Base-by-base conservation (phyloP, 306 rosid genomes). In the Quercus bicolor region DNA sequence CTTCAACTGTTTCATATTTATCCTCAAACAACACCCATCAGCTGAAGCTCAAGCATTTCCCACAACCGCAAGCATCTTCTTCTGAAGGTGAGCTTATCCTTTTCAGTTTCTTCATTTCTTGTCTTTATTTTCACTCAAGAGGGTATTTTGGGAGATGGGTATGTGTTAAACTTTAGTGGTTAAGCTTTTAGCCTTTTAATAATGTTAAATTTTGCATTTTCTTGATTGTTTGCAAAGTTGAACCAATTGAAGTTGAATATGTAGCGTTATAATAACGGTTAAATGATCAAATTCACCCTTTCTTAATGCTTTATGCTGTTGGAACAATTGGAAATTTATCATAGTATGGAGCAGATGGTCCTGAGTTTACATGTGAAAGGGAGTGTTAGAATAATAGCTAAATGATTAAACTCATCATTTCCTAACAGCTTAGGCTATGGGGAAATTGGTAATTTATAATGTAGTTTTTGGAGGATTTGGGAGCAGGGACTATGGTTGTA, bases 41-140 rank as follows among this genome's bases (percentile, higher is more conserved):
- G 62, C 85, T 83, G 12, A 90, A 91, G 78, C 86, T 82, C 86
- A 83, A 82, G 5, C 77, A 13, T 77, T 51, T 65, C 31, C 80
- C 0, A 0, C 84, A 77, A 87, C 88, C 88, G 6, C 45, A 34
- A 64, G 70, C 70, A 16, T 64, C 70, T 31, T 87, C 95, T 61
- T 80, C 94, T 70, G 85, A 91, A 89, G 95, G 98, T 89, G 9
- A 21, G 64, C 11, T 16, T 57, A 1, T 62, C 61, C 69, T 86
- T 72, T 70, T 80, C 56, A 20, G 24, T 78, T 60, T 80, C 76
- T 33, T 76, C 19, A 24, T 78, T 60, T 80, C 78, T 43, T 76
- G 2, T 75, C 84, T 43, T 76, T 1, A 59, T 24, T 68, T 70
- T 61, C 9, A 84, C 26, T 71, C 4, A 21, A 34, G 51, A 51